Evolutionary conservation across 1,284 basidiomycete species (phyloP).

Genomic region (Microbotryum silenes-acaulis): DNA sequence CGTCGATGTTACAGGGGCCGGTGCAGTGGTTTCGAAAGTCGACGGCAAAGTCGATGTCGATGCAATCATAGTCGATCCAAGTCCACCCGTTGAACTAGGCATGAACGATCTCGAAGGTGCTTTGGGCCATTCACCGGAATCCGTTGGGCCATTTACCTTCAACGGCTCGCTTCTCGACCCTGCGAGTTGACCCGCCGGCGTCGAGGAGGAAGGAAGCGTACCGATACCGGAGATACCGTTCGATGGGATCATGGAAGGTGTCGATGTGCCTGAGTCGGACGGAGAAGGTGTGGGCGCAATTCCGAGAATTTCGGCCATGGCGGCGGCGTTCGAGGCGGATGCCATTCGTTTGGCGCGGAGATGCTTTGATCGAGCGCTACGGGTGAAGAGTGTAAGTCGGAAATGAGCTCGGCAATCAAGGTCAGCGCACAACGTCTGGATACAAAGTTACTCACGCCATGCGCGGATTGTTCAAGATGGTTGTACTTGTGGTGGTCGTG

Average conservation of each 20-base stretch:
- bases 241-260: slow-evolving; percentile 11
- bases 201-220: not conserved
- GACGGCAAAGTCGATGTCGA: not conserved
- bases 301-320: slow-evolving; percentile 37
- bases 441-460: slow-evolving; percentile 27
- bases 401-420: not conserved
- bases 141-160: not conserved
- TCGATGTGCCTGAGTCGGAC: slow-evolving; percentile 1
- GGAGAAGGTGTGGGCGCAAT: slow-evolving; percentile 28
- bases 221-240: slow-evolving; percentile 9
- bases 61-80: not conserved
- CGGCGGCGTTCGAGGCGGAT: slow-evolving; percentile 24
- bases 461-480: slow-evolving; percentile 30
- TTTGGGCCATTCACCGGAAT: too few relatives aligned
- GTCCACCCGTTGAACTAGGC: too few relatives aligned
- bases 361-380: slow-evolving; percentile 31
- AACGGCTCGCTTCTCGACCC: not conserved
- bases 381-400: not conserved
- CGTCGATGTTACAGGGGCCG: not conserved
- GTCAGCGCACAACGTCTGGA: not conserved
- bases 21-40: not conserved
- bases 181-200: too few relatives aligned
- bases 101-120: too few relatives aligned
- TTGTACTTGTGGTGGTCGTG: slow-evolving; percentile 1
- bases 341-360: slow-evolving; percentile 33